phyloP scores from a whole-genome alignment of 148 eudicot species.

The Vaccinium vitisidaea region DNA sequence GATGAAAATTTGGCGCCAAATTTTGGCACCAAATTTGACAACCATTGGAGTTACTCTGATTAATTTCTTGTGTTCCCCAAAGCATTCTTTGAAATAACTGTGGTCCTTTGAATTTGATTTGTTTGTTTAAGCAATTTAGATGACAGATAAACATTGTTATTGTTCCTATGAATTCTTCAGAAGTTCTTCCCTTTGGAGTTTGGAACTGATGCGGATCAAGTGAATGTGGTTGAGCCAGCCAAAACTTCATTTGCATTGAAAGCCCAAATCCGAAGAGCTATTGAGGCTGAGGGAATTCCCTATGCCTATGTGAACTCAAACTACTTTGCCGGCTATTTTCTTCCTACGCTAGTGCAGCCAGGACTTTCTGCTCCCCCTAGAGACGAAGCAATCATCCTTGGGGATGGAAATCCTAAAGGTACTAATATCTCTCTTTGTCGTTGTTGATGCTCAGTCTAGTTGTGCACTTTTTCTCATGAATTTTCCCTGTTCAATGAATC shows the following conservation, averaged over 20 bases:
- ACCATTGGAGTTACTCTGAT: too few relatives aligned
- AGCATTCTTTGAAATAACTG: too few relatives aligned
- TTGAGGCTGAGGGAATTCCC: conserved; percentile 64
- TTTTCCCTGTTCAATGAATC: background rate
- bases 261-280: conserved; percentile 44
- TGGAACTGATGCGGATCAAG: conserved; percentile 54
- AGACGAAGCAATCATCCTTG: conserved; percentile 39
- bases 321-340: conserved; percentile 52
- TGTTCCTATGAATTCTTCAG: conserved; percentile 20
- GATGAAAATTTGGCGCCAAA: too few relatives aligned
- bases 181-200: conserved; percentile 66
- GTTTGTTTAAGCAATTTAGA: background rate
- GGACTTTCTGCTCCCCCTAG: conserved; percentile 50
- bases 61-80: too few relatives aligned
- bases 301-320: conserved; percentile 44
- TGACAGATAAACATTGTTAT: background rate
- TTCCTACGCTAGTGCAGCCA: conserved; percentile 45
- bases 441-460: background rate
- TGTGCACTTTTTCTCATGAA: background rate
- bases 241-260: conserved; percentile 30
- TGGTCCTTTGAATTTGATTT: background rate
- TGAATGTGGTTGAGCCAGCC: conserved; percentile 50
- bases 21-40: too few relatives aligned
- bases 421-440: background rate
- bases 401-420: conserved; percentile 66